Conservation (phyloP, 495 filamentous ascomycete species). For the Penicillium cataractarum region DNA sequence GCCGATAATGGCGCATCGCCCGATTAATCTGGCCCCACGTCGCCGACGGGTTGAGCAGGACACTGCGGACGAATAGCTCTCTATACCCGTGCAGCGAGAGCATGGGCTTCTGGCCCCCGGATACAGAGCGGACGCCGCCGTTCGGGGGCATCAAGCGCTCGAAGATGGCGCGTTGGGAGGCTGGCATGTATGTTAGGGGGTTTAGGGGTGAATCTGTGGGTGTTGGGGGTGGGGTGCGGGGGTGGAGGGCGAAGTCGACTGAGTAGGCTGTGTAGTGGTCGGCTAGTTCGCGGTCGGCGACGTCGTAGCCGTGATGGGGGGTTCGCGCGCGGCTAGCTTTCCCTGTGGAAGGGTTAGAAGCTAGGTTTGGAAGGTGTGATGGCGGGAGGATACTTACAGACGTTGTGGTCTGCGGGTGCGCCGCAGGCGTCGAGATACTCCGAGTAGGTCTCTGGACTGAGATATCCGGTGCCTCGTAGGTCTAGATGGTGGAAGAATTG, state of each 20-base stretch:
- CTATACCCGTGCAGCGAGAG: neutral
- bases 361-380: neutral
- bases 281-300: neutral
- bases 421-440: neutral
- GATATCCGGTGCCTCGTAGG: neutral
- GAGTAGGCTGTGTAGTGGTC: neutral
- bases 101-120: neutral
- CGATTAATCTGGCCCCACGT: neutral
- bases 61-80: neutral
- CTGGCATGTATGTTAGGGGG: neutral
- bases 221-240: neutral
- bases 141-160: neutral
- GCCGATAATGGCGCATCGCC: neutral
- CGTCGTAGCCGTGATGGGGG: neutral
- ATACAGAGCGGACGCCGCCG: neutral
- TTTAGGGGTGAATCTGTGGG: neutral
- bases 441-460: neutral
- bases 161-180: neutral
- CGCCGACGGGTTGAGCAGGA: neutral
- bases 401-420: neutral
- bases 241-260: neutral
- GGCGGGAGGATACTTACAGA: neutral
- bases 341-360: neutral
- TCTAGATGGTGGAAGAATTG: neutral
- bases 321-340: neutral